Evolutionary conservation across 2,329 filamentous ascomycete species (phyloP).

Genomic region (Calonectria multiphialidica): DNA sequence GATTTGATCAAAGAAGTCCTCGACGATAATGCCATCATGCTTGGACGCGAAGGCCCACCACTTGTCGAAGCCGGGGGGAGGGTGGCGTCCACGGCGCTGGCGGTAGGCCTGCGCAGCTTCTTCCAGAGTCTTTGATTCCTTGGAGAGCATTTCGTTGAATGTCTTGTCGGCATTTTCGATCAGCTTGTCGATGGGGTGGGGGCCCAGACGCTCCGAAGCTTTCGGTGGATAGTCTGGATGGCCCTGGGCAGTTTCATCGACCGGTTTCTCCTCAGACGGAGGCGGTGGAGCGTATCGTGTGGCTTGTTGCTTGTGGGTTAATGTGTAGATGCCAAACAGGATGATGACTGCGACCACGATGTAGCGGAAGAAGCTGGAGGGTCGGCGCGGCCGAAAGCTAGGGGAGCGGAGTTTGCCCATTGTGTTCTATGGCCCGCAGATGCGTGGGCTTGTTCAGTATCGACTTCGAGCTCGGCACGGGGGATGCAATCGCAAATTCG

Average conservation of each 20-base stretch:
- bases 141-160: slow-evolving; percentile 54
- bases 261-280: not conserved
- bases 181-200: slow-evolving; percentile 66
- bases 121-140: slow-evolving; percentile 62
- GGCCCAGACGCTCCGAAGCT: slow-evolving; percentile 16
- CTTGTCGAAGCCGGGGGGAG: slow-evolving; percentile 71
- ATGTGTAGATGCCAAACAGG: slow-evolving; percentile 46
- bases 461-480: not conserved
- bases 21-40: slow-evolving; percentile 66
- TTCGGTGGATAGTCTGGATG: slow-evolving; percentile 21
- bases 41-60: slow-evolving; percentile 70
- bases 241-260: not conserved
- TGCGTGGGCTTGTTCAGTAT: not conserved
- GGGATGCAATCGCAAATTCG: not conserved
- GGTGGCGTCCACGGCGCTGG: slow-evolving; percentile 68
- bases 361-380: slow-evolving; percentile 58
- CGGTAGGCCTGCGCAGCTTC: slow-evolving; percentile 71
- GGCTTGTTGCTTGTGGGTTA: slow-evolving; percentile 25
- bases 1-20: slow-evolving; percentile 75
- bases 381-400: slow-evolving; percentile 57
- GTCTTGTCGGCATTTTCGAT: slow-evolving; percentile 58
- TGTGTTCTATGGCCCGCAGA: not conserved
- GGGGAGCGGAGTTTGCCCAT: slow-evolving; percentile 53
- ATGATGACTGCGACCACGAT: slow-evolving; percentile 52
- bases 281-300: not conserved